Percentiles rank a stretch among this genome's conserved stretches.
These are phyloP conservation scores for Maudiozyma serrabonitensis DNA, from an alignment of 805 yeast species.

Conservation along the genomic window DNA sequence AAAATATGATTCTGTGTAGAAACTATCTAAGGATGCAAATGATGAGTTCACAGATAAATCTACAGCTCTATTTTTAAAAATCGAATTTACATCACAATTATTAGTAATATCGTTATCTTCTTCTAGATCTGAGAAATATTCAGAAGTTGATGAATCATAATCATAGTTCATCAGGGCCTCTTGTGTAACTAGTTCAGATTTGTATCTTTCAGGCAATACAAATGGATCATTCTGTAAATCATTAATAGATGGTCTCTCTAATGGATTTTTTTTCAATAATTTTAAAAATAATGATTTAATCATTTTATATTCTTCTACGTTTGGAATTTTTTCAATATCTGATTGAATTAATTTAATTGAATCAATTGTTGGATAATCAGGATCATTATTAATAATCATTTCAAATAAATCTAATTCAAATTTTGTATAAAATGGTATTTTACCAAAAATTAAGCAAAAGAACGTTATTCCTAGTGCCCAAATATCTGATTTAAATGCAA, in stretches of 20 bases:
- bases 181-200: no score
- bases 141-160: neutral
- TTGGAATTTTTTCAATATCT: slow-evolving; percentile 25
- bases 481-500: slow-evolving; percentile 81
- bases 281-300: slow-evolving; percentile 49
- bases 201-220: neutral
- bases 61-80: slow-evolving; percentile 26
- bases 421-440: slow-evolving; percentile 80
- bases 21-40: slow-evolving; percentile 62
- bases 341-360: slow-evolving; percentile 15
- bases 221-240: slow-evolving; percentile 77
- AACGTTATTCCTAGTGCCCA: slow-evolving; percentile 96
- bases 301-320: slow-evolving; percentile 37
- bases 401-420: slow-evolving; percentile 62
- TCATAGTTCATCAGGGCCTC: no score
- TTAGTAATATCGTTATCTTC: neutral
- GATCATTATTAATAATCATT: slow-evolving; percentile 56
- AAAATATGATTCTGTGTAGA: slow-evolving; percentile 46
- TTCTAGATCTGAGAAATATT: neutral
- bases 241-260: slow-evolving; percentile 52
- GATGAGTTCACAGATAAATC: slow-evolving; percentile 62
- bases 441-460: slow-evolving; percentile 79
- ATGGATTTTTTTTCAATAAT: slow-evolving; percentile 63
- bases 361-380: slow-evolving; percentile 45
- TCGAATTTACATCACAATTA: neutral